Percentiles rank a stretch among this genome's conserved stretches.
Evolutionary conservation across 2,329 filamentous ascomycete genomes (phyloP).

Genomic region (Pseudogymnoascus sp.): DNA sequence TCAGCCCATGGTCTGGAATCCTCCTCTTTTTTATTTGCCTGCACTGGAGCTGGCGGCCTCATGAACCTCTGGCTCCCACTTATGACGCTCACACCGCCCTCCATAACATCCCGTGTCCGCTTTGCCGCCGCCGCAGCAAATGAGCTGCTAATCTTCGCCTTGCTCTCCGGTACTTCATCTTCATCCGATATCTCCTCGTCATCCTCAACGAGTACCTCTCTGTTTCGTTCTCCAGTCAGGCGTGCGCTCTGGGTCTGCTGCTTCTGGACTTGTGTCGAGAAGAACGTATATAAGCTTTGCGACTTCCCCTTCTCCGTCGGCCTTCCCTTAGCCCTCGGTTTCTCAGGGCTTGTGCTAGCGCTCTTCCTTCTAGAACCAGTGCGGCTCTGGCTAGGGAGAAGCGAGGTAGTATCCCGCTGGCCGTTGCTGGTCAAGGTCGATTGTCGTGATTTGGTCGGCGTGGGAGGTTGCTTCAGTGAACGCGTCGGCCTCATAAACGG

Average conservation of each 20-base stretch:
- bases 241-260: conserved; percentile 27
- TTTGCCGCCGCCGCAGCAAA: conserved; percentile 49
- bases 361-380: conserved; percentile 23
- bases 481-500: conserved; percentile 17
- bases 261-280: conserved; percentile 52
- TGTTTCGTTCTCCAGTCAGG: conserved; percentile 46
- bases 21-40: conserved; percentile 31
- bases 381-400: conserved; percentile 17
- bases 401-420: not conserved
- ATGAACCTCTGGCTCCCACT: conserved; percentile 45
- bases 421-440: conserved; percentile 4
- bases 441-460: conserved; percentile 3
- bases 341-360: conserved; percentile 39
- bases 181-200: conserved; percentile 46
- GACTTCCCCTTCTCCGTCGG: conserved; percentile 43
- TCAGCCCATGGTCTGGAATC: conserved; percentile 80
- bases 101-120: conserved; percentile 35
- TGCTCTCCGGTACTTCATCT: conserved; percentile 46
- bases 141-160: conserved; percentile 43
- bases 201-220: conserved; percentile 15
- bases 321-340: conserved; percentile 32
- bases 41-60: conserved; percentile 31
- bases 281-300: conserved; percentile 49
- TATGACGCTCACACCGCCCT: conserved; percentile 18
- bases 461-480: conserved; percentile 20